A percentile compares a stretch with the other conserved stretches of the same genome.
These are phyloP conservation scores for Plantago major DNA, from an alignment of 257 asterid species.

Conservation along the genomic window DNA sequence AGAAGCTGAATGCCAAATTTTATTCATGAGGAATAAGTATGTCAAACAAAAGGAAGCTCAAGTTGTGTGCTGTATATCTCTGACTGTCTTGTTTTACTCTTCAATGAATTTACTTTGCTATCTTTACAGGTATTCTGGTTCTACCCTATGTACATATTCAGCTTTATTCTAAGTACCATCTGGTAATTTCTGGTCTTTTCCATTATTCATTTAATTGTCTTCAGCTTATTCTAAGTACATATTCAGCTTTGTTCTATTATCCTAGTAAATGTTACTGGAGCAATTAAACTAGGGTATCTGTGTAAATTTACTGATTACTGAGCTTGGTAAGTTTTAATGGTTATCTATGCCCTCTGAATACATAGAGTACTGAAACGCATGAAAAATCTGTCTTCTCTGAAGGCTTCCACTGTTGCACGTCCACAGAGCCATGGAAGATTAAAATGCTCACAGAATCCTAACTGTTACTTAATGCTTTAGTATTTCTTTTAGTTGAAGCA, in stretches of 20 bases:
- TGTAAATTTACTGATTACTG: neutral
- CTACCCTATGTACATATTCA: conserved; percentile 89
- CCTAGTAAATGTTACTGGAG: no score
- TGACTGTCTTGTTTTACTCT: neutral
- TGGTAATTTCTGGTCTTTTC: conserved; percentile 50
- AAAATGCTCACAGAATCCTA: neutral
- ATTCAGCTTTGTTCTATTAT: neutral
- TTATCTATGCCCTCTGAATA: no score
- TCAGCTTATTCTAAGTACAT: no score
- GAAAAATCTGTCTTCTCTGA: conserved; percentile 1
- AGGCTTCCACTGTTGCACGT: neutral
- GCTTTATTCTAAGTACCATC: conserved; percentile 77
- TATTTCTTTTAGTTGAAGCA: neutral
- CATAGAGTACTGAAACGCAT: neutral
- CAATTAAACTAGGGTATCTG: no score
- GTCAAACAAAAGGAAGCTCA: neutral
- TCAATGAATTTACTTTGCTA: conserved; percentile 21
- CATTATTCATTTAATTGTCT: neutral
- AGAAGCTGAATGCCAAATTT: no score
- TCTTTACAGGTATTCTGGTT: conserved; percentile 82
- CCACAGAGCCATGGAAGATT: conserved; percentile 2
- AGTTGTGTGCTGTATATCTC: conserved; percentile 3
- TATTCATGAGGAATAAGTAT: no score
- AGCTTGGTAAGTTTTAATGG: neutral
- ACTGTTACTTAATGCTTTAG: conserved; percentile 2